Percentiles rank a stretch among this genome's conserved stretches.
These are phyloP conservation scores for Yamadazyma sp. DNA, from an alignment of 1,139 yeast genomes.

Conservation along the genomic window DNA sequence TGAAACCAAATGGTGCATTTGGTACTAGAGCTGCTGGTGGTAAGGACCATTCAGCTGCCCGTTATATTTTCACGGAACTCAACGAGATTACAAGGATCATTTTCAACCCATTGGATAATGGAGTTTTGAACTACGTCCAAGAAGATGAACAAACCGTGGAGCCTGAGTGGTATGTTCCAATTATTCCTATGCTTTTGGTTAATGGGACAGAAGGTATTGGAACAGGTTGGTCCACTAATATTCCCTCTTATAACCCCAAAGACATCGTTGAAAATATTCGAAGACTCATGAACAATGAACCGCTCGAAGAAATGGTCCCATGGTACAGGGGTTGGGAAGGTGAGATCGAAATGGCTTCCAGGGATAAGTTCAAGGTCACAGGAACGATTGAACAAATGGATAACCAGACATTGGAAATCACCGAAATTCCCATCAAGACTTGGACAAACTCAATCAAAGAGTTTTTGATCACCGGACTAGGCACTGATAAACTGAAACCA, in stretches of 20 bases:
- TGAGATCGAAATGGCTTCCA: conserved; percentile 58
- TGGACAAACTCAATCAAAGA: conserved; percentile 95
- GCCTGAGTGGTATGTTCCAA: conserved; percentile 94
- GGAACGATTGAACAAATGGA: conserved; percentile 85
- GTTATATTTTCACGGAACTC: conserved; percentile 91
- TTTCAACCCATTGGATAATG: conserved; percentile 79
- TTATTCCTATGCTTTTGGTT: conserved; percentile 87
- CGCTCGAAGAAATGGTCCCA: conserved; percentile 73
- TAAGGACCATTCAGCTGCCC: conserved; percentile 97
- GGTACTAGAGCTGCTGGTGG: conserved; percentile 98
- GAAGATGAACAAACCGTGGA: conserved; percentile 95
- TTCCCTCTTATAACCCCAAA: conserved; percentile 85
- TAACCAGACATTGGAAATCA: conserved; percentile 77
- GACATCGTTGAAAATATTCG: conserved; percentile 78
- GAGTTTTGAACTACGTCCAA: conserved; percentile 74
- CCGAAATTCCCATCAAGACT: conserved; percentile 88
- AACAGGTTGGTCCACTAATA: conserved; percentile 96
- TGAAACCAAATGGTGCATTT: conserved; percentile 92
- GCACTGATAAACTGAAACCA: conserved; percentile 66
- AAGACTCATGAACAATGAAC: conserved; percentile 72
- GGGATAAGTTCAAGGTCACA: conserved; percentile 68
- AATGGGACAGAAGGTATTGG: conserved; percentile 99
- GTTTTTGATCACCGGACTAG: conserved; percentile 73
- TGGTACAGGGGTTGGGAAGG: conserved; percentile 99
- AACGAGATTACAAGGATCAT: conserved; percentile 72